Percentiles rank a stretch among this genome's conserved stretches.
phyloP scores from a whole-genome alignment of 164 flowering plant species.

The Dillenia turbinata region DNA sequence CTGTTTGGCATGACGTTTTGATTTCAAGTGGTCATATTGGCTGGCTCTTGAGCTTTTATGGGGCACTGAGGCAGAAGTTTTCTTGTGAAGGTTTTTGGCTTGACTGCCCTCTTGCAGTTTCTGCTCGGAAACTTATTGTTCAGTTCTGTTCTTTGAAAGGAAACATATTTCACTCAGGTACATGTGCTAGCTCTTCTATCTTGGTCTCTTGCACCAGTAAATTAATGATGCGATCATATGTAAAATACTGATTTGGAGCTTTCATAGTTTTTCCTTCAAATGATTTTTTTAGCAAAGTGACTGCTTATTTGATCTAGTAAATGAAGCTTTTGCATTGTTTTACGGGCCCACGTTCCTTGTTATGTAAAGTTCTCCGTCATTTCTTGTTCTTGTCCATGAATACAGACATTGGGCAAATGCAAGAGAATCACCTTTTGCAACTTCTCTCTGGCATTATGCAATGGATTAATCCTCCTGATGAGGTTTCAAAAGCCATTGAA shows the following conservation, averaged over 20 bases:
- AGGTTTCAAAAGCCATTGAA: conserved; percentile 51
- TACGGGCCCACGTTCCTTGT: too few relatives aligned
- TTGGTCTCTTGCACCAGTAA: neutral
- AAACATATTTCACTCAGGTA: conserved; percentile 83
- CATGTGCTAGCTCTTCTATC: conserved; percentile 5
- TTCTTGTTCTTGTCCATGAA: conserved; percentile 1
- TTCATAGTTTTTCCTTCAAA: too few relatives aligned
- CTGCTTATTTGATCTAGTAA: too few relatives aligned
- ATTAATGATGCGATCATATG: too few relatives aligned
- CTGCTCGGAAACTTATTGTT: conserved; percentile 83
- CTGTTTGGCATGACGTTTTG: conserved; percentile 71
- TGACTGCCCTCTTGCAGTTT: conserved; percentile 89
- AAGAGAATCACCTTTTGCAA: conserved; percentile 69
- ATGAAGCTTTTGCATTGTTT: too few relatives aligned
- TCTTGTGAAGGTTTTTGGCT: conserved; percentile 65
- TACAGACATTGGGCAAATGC: conserved; percentile 60
- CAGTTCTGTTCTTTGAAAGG: conserved; percentile 87
- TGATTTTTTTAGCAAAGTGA: too few relatives aligned
- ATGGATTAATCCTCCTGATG: conserved; percentile 90
- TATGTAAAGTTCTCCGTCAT: too few relatives aligned
- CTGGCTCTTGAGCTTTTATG: conserved; percentile 80
- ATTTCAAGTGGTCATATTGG: conserved; percentile 72
- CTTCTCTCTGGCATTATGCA: conserved; percentile 66
- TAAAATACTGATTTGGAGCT: too few relatives aligned
- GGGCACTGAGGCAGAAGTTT: conserved; percentile 68